Base-by-base conservation (phyloP, 2,329 filamentous ascomycete genomes). In the Emergomyces orientalis region DNA sequence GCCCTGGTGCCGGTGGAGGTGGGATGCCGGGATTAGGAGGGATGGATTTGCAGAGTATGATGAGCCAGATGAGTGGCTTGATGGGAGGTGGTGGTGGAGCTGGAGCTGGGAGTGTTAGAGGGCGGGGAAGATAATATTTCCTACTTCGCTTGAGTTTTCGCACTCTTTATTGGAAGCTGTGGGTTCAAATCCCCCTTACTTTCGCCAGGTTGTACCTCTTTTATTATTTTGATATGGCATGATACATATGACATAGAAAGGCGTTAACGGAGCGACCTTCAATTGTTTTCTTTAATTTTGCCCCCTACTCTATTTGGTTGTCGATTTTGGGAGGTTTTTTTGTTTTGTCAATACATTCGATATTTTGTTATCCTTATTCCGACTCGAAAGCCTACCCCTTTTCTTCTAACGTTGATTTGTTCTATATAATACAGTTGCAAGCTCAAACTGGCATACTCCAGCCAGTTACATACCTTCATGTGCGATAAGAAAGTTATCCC, bases 41-140 rank as follows among this genome's bases (percentile, higher is more conserved):
- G 2, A 81, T 81, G 66, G 86, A 87, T 34, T 83, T 88, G 64
- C 84, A 88, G 77, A 87, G 88, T 66, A 88, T 94, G 85, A 84
- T 84, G 82, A 86, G 88, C 73, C 87, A 88, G 68, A 90, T 94
- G 76, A 76, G 89, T 82, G 90, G 88, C 65, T 71, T 78, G 71
- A 78, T 80, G 75, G 78, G 77, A 69, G 78, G 80, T 69, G 76
- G 77, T 64, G 78, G 77, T 69, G 78, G 80, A 69, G 76, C 77
- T 64, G 72, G 74, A 51, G 66, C 72, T 62, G 71, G 75, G 67
- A 66, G 67, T 62, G 71, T 75, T 67, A 67, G 67, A 32, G 63
- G 65, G 49, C 63, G 66, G 39, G 64, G 58, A 55, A 59, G 47
- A 58, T 51, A 19, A 52, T 64, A 62, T 63, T 61, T 65, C 14